These are phyloP conservation scores for Crithidia thermophila DNA, from an alignment of 208 protist species.

Conservation along the genomic window DNA sequence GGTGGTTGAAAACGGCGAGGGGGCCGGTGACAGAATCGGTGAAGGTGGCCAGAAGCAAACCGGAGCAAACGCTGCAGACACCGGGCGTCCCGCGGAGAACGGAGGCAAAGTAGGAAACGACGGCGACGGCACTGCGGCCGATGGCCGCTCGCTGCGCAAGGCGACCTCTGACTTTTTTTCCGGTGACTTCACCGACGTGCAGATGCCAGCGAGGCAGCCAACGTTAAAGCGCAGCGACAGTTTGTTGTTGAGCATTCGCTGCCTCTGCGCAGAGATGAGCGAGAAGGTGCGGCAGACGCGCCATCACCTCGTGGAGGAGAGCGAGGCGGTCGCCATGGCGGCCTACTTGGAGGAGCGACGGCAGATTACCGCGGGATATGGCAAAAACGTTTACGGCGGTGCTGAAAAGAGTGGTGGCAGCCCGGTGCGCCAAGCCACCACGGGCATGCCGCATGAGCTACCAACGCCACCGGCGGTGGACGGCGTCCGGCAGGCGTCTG, in stretches of 20 bases:
- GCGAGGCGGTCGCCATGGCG: neutral
- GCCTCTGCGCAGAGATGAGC: neutral
- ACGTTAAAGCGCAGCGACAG: slow-evolving; percentile 5
- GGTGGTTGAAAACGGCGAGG: too few species aligned
- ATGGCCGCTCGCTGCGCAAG: neutral
- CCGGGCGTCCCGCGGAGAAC: too few species aligned
- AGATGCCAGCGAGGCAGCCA: neutral
- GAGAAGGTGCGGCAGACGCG: neutral
- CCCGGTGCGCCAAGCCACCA: neutral
- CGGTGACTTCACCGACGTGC: slow-evolving; percentile 1
- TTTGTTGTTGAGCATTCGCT: slow-evolving; percentile 22
- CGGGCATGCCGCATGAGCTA: neutral
- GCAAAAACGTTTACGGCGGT: too few species aligned
- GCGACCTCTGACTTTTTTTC: neutral
- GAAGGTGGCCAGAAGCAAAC: too few species aligned
- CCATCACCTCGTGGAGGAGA: neutral
- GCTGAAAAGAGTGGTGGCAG: too few species aligned
- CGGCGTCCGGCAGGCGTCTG: too few species aligned
- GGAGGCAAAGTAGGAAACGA: too few species aligned
- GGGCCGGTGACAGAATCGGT: too few species aligned
- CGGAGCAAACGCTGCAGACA: too few species aligned
- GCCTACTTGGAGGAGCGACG: neutral
- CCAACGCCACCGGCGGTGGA: neutral
- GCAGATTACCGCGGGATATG: too few species aligned
- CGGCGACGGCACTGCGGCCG: neutral